phyloP scores from a whole-genome alignment of 176 grass and related monocot species.

The Saccharum officinarum region DNA sequence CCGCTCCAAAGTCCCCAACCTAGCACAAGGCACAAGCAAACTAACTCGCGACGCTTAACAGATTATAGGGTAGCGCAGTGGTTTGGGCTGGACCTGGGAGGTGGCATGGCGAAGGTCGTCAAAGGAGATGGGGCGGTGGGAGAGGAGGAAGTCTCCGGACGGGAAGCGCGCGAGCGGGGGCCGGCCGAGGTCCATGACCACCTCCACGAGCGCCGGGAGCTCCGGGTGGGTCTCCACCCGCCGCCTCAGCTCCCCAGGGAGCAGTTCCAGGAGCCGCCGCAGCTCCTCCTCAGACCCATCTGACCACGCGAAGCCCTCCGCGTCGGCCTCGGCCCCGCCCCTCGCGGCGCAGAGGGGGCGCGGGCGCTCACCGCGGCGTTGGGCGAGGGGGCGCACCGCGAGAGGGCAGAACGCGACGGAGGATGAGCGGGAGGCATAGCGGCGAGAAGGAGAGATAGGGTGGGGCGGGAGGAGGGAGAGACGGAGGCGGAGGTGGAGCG shows the following conservation, averaged over 20 bases:
- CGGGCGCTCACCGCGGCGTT: neutral
- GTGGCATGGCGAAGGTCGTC: conserved; percentile 67
- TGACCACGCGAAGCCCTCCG: neutral
- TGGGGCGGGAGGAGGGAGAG: neutral
- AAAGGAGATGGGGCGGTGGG: conserved; percentile 52
- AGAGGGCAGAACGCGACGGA: neutral
- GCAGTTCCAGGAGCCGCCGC: conserved; percentile 52
- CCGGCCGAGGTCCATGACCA: conserved; percentile 85
- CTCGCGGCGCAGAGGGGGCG: neutral
- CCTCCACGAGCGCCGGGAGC: conserved; percentile 72
- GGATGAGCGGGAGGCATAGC: neutral
- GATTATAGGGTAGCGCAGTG: neutral
- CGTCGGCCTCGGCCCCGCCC: neutral
- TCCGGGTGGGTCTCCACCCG: conserved; percentile 63
- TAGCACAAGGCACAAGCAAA: conserved; percentile 22
- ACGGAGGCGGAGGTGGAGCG: conserved; percentile 39
- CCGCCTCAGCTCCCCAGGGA: conserved; percentile 55
- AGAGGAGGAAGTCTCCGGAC: conserved; percentile 77
- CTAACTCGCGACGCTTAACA: neutral
- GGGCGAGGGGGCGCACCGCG: neutral
- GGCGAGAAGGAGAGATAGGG: neutral
- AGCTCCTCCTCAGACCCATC: conserved; percentile 66
- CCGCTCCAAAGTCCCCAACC: conserved; percentile 80
- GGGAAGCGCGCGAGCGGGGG: conserved; percentile 75
- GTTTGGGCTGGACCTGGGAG: conserved; percentile 46